Evolutionary conservation across 2,329 filamentous ascomycete species (phyloP), one percentile per base, ranked within the genome.

Genomic region (Leptoxyphium fumago): DNA sequence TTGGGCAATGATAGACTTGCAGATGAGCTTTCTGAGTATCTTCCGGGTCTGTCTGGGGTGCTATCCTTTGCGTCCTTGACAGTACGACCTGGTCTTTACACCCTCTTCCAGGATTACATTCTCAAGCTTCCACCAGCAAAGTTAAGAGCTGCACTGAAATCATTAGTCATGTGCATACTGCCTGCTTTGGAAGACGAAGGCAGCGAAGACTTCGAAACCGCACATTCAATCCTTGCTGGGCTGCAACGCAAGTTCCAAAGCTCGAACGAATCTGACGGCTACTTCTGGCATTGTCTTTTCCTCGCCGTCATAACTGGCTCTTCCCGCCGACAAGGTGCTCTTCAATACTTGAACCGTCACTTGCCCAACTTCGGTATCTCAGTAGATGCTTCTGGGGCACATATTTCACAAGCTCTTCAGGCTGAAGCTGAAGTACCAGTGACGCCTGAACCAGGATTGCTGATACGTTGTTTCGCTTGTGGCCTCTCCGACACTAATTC

Each of bases 281-380:
- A 91, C 62, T 98, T 96, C 61, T 98, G 91, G 91, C 91, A 98
- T 65, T 95, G 87, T 61, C 82, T 98, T 58, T 96, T 98, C 56
- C 69, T 98, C 14, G 86, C 89, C 9, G 82, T 85, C 14, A 91
- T 98, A 47, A 95, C 91, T 1, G 89, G 88, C 55, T 76, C 85
- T 38, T 87, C 80, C 48, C 75, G 89, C 48, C 78, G 91, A 44
- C 79, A 84, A 50, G 91, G 91, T 21, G 87, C 87, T 34, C 70
- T 98, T 46, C 87, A 88, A 29, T 98, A 93, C 61, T 70, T 98
- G 36, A 72, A 77, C 41, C 80, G 87, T 46, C 78, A 78, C 55
- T 68, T 98, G 28, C 91, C 93, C 15, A 81, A 74, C 52, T 69
- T 94, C 44, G 77, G 74, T 36, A 36, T 15, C 15, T 15, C 32